Evolutionary conservation across 2,329 filamentous ascomycete species (phyloP).

Genomic region (Fusarium citri): DNA sequence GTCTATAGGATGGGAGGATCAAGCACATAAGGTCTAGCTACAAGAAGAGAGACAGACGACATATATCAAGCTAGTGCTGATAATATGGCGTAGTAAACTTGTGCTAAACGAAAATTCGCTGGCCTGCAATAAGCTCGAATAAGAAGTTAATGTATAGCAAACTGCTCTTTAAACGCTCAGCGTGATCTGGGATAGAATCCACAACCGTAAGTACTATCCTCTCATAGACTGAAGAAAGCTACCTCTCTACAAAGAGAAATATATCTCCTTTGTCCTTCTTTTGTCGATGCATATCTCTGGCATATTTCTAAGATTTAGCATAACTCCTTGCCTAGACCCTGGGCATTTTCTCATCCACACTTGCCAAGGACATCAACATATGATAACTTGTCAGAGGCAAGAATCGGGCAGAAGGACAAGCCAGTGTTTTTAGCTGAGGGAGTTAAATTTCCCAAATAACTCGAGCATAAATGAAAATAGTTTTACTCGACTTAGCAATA

Average conservation of each 20-base stretch:
- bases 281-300: conserved; percentile 47
- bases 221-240: conserved; percentile 23
- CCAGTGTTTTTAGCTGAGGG: too few species aligned
- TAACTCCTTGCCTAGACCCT: not conserved
- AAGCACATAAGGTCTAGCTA: not conserved
- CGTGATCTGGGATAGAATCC: conserved; percentile 40
- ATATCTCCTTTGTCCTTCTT: conserved; percentile 49
- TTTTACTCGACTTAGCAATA: too few species aligned
- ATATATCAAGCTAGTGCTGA: not conserved
- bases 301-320: conserved; percentile 31
- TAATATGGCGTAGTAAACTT: not conserved
- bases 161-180: conserved; percentile 44
- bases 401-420: not conserved
- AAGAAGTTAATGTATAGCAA: not conserved
- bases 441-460: too few species aligned
- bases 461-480: rapidly evolving
- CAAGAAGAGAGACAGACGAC: not conserved
- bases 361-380: too few species aligned
- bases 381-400: too few species aligned
- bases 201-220: conserved; percentile 1
- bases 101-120: not conserved
- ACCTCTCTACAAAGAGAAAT: conserved; percentile 41
- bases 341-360: too few species aligned
- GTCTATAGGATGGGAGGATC: not conserved
- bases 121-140: not conserved